Conservation (phyloP, 2,329 filamentous ascomycete genomes). For the Colletotrichum plurivorum region DNA sequence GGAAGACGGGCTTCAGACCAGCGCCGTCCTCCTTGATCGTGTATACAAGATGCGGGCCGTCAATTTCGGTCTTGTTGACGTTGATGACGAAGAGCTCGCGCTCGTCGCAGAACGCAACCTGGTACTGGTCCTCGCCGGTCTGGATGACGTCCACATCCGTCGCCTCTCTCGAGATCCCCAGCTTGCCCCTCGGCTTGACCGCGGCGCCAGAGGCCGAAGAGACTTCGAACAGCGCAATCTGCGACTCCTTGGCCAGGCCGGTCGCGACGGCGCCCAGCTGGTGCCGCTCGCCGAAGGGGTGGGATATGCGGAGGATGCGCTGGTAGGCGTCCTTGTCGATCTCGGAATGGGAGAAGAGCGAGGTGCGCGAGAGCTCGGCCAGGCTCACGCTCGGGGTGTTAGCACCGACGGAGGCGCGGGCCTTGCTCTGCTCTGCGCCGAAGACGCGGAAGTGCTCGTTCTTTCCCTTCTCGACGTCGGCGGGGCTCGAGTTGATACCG, state of each 20-base stretch:
- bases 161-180: conserved; percentile 70
- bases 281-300: conserved; percentile 55
- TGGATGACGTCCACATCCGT: conserved; percentile 80
- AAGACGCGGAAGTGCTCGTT: conserved; percentile 90
- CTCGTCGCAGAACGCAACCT: conserved; percentile 84
- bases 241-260: conserved; percentile 80
- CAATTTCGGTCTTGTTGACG: conserved; percentile 56
- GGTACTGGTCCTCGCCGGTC: conserved; percentile 73
- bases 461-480: conserved; percentile 79
- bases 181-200: conserved; percentile 62
- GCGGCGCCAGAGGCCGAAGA: conserved; percentile 64
- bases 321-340: conserved; percentile 71
- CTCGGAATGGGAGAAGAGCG: conserved; percentile 65
- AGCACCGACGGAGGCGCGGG: conserved; percentile 48
- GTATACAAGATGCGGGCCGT: conserved; percentile 68
- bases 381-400: conserved; percentile 55
- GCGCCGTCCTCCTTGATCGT: conserved; percentile 65
- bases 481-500: conserved; percentile 86
- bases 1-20: conserved; percentile 65
- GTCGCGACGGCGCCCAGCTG: conserved; percentile 85
- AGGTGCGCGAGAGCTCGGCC: conserved; percentile 65
- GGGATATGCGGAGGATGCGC: conserved; percentile 69
- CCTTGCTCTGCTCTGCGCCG: conserved; percentile 64
- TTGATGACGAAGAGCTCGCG: conserved; percentile 79
- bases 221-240: conserved; percentile 86